These are phyloP conservation scores for Eucalyptus sp. DNA, from an alignment of 345 rosid species.

Conservation along the genomic window DNA sequence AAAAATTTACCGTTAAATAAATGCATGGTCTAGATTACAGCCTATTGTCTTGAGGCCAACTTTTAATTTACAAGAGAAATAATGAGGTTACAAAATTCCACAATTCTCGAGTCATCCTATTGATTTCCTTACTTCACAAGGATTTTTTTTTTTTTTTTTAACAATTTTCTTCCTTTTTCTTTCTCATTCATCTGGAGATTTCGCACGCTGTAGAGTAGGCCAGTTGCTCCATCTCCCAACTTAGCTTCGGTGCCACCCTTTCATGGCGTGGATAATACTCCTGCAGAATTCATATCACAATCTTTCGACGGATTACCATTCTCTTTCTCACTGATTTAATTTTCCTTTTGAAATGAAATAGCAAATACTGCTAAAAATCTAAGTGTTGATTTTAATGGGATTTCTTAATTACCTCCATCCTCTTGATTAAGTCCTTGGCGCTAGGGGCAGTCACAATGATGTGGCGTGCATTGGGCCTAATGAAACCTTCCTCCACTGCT, in stretches of 20 bases:
- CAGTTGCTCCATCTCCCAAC: constrained; percentile 63
- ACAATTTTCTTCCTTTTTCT: constrained; percentile 18
- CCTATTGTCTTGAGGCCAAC: background rate
- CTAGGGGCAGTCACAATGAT: constrained; percentile 5
- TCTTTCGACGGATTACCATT: background rate
- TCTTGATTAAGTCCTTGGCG: constrained; percentile 1
- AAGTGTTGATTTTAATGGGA: background rate
- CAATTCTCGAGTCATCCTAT: background rate
- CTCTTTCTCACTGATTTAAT: background rate
- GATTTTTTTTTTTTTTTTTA: background rate
- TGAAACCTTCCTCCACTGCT: constrained; percentile 13
- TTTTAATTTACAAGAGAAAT: background rate
- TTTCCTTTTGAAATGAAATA: background rate
- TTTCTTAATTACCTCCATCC: background rate
- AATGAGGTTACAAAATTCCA: constrained; percentile 12
- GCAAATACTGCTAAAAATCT: background rate
- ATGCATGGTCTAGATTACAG: background rate
- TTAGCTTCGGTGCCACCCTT: constrained; percentile 61
- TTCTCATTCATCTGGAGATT: constrained; percentile 21
- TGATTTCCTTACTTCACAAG: background rate
- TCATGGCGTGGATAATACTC: constrained; percentile 71
- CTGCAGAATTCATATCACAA: constrained; percentile 5
- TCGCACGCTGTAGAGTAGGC: constrained; percentile 10
- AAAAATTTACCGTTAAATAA: background rate
- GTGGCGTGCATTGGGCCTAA: constrained; percentile 1